Evolutionary conservation across 176 grass and related monocot species (phyloP).

Genomic region (Avena sativa): DNA sequence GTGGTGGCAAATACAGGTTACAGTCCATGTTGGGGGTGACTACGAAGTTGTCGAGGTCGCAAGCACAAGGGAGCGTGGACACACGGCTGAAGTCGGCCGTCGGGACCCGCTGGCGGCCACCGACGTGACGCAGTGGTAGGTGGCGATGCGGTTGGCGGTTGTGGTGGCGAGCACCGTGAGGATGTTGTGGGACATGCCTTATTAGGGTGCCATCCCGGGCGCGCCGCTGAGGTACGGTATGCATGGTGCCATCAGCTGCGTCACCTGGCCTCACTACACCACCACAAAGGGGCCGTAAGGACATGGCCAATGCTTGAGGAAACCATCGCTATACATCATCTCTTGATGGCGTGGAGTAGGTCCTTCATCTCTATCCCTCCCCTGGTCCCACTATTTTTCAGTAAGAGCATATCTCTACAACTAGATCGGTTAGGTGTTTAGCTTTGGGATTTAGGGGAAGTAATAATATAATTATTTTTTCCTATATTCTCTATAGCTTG

Average conservation of each 20-base stretch:
- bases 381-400: no score
- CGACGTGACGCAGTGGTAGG: constrained; percentile 47
- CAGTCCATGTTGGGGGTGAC: constrained; percentile 56
- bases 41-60: constrained; percentile 49
- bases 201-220: constrained; percentile 46
- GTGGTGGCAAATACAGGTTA: not conserved
- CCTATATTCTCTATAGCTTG: no score
- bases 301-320: no score
- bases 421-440: no score
- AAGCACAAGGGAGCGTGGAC: constrained; percentile 25
- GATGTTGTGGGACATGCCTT: constrained; percentile 55
- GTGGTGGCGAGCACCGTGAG: constrained; percentile 45
- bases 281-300: not conserved
- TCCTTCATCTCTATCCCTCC: no score
- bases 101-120: constrained; percentile 38
- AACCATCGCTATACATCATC: no score
- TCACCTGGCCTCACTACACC: constrained; percentile 47
- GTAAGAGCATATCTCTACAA: no score
- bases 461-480: no score
- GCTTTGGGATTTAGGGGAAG: no score
- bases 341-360: no score
- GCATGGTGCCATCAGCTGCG: constrained; percentile 53
- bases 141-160: constrained; percentile 38
- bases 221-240: constrained; percentile 49
- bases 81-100: constrained; percentile 27